Evolutionary conservation across 2,329 filamentous ascomycete species (phyloP), one percentile per base, ranked within the genome.

Genomic region (Davidsoniella virescens): DNA sequence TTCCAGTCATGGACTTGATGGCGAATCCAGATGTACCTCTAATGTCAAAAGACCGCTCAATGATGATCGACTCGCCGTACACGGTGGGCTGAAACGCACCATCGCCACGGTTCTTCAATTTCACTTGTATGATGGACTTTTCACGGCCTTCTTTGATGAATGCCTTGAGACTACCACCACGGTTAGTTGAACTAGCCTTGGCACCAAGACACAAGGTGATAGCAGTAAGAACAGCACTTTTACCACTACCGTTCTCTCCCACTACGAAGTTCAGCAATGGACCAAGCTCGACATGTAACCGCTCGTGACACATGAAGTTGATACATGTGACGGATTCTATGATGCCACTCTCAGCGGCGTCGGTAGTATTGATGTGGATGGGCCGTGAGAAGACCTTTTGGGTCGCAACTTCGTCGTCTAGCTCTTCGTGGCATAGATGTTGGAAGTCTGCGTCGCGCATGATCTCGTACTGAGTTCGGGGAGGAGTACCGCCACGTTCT

Each of bases 201-300:
- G 85, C 90, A 54, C 92, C 92, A n/a, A 98, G 71, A 60, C 92
- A 96, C 33, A 98, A 72, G 0, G 87, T 94, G 56, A 98, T 77
- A 4, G 87, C 92, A 0, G 92, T 96, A 25, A 98, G 68, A 12
- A 96, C 83, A 2, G 92, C 92, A 63, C 92, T 98, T 68, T 98
- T 98, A 36, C 92, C 92, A 61, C 90, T 96, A 29, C 92, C 92
- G 61, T 98, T 98, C 63, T 94, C 87, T 14, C 92, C 92, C 50
- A 95, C 88, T 54, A 98, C 88, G 65, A 98, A 98, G 65, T 98
- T 98, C 64, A 98, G 93, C 37, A 95, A 70, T 0, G 92, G 92
- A 0, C 92, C 92, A n/a, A 98, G 71, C 51, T 83, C 76, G 53
- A 94, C 84, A 41, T 82, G 78, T 16, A 96, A 73, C 50, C 82